Conservation (phyloP, 2,329 filamentous ascomycete species). For the Colletotrichum somersetense region DNA sequence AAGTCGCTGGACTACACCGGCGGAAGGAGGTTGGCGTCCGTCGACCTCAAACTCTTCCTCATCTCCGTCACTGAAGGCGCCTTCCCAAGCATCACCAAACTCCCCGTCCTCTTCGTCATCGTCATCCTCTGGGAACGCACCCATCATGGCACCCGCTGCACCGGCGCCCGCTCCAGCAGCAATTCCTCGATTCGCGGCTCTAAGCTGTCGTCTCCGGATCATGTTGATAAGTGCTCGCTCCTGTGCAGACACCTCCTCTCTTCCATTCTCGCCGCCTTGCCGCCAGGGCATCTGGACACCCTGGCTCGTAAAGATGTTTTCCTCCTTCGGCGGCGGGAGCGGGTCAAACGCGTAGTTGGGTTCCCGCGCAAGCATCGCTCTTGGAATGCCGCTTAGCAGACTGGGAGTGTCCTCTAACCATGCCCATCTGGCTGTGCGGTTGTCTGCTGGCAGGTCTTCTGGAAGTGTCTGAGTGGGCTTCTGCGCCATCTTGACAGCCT, state of each 20-base stretch:
- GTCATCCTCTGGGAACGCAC: constrained; percentile 40
- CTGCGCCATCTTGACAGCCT: constrained; percentile 71
- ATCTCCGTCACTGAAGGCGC: constrained; percentile 38
- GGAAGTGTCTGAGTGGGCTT: constrained; percentile 57
- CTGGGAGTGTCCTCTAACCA: constrained; percentile 81
- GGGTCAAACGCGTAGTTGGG: constrained; percentile 86
- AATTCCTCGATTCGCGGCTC: constrained; percentile 15
- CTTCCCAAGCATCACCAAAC: constrained; percentile 36
- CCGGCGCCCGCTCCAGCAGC: constrained; percentile 14
- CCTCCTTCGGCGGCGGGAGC: constrained; percentile 74
- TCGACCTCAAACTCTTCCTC: constrained; percentile 30
- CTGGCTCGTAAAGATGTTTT: constrained; percentile 64
- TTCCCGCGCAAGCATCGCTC: constrained; percentile 70
- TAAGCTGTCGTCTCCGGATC: constrained; percentile 28
- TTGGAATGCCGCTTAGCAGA: constrained; percentile 78
- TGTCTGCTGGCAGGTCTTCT: constrained; percentile 55
- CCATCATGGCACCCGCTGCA: constrained; percentile 23
- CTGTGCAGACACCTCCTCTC: constrained; percentile 19
- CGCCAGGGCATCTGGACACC: constrained; percentile 60
- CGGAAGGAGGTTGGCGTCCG: constrained; percentile 18
- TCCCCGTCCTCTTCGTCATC: constrained; percentile 25
- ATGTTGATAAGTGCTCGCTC: constrained; percentile 27
- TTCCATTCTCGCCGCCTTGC: constrained; percentile 41
- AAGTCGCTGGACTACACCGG: constrained; percentile 31
- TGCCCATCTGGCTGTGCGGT: constrained; percentile 77